phyloP scores from a whole-genome alignment of 2,329 filamentous ascomycete genomes.

The Rasamsonia emersonii region DNA sequence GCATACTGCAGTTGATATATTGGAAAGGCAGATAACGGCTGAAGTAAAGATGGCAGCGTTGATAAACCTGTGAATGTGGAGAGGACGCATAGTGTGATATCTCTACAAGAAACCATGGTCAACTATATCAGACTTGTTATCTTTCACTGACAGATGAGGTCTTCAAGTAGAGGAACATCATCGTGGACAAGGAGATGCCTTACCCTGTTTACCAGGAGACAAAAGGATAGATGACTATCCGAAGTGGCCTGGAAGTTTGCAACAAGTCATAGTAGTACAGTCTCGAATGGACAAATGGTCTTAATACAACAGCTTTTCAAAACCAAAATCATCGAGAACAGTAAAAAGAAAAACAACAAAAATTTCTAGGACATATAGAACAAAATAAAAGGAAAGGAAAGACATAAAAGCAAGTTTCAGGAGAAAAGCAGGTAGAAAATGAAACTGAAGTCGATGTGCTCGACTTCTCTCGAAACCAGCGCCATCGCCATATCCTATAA shows the following conservation, averaged over 20 bases:
- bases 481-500: no score
- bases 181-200: conserved; percentile 5
- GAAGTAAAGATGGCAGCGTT: conserved; percentile 15
- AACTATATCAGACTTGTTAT: no score
- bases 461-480: no score
- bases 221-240: conserved; percentile 8
- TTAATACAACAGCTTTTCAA: not conserved
- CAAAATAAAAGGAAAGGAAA: not conserved
- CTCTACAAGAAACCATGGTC: conserved; percentile 11
- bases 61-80: conserved; percentile 18
- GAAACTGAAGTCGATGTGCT: no score
- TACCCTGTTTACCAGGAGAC: conserved; percentile 6
- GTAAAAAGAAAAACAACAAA: conserved; percentile 1
- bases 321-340: not conserved
- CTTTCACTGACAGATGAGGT: no score
- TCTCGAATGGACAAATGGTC: no score
- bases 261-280: conserved; percentile 9
- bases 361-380: no score
- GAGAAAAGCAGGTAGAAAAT: no score
- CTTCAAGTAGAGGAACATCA: no score
- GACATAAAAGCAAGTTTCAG: conserved; percentile 1
- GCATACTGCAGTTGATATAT: conserved; percentile 11
- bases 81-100: conserved; percentile 28
- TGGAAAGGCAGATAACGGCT: conserved; percentile 16
- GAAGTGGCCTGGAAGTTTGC: conserved; percentile 3